These are phyloP conservation scores for Chalciporus pseudorubinellus DNA, from an alignment of 768 basidiomycete genomes.

Conservation along the genomic window DNA sequence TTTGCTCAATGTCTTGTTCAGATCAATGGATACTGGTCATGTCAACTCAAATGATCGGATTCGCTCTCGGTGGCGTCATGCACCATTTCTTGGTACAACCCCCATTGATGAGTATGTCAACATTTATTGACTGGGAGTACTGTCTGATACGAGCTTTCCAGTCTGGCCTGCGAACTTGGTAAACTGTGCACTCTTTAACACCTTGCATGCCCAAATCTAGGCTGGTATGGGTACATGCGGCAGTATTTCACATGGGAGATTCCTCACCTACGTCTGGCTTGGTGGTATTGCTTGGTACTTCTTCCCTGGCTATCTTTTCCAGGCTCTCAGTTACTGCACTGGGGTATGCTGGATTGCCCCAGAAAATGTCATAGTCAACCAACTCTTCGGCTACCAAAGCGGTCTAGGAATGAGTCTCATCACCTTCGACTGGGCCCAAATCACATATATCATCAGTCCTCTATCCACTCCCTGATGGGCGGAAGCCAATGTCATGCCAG, in stretches of 20 bases:
- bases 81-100: slow-evolving; percentile 65
- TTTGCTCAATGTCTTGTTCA: slow-evolving; percentile 13
- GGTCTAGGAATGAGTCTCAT: slow-evolving; percentile 69
- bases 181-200: slow-evolving; percentile 71
- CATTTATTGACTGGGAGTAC: not conserved
- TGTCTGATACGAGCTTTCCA: slow-evolving; percentile 36
- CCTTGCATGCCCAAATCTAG: slow-evolving; percentile 59
- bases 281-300: slow-evolving; percentile 48
- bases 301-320: slow-evolving; percentile 74
- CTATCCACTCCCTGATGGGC: slow-evolving; percentile 37
- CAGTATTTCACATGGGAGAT: slow-evolving; percentile 50
- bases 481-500: slow-evolving; percentile 38
- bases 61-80: slow-evolving; percentile 56
- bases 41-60: slow-evolving; percentile 72
- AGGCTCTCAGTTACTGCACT: slow-evolving; percentile 58
- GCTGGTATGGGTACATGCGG: slow-evolving; percentile 43
- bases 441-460: slow-evolving; percentile 53
- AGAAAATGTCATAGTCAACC: slow-evolving; percentile 65
- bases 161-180: slow-evolving; percentile 76
- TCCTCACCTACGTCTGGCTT: slow-evolving; percentile 48
- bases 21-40: slow-evolving; percentile 62
- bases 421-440: slow-evolving; percentile 82
- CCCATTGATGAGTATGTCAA: slow-evolving; percentile 56
- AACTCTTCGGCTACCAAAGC: slow-evolving; percentile 64
- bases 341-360: slow-evolving; percentile 71